Evolutionary conservation across 371 early-diverging fungal species (phyloP).

Genomic region (Mucor circinelloides): DNA sequence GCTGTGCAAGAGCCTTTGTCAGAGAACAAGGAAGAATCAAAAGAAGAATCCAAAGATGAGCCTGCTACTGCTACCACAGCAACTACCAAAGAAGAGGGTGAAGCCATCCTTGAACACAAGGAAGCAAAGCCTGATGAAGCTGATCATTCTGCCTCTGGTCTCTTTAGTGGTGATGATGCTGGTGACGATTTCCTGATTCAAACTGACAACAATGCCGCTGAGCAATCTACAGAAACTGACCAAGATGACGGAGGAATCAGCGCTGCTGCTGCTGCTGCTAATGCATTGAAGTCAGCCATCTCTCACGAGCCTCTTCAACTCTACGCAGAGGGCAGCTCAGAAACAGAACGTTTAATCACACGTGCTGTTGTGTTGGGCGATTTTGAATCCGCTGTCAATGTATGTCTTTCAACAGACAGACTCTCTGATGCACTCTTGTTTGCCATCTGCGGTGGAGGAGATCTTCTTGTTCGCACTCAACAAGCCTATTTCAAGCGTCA

Average conservation of each 20-base stretch:
- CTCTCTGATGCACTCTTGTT: constrained; percentile 92
- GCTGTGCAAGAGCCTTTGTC: not conserved
- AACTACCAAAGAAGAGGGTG: not conserved
- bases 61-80: not conserved
- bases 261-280: constrained; percentile 16
- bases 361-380: constrained; percentile 86
- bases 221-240: constrained; percentile 12
- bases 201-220: not conserved
- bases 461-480: constrained; percentile 80
- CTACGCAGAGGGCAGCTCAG: not conserved
- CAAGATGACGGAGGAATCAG: constrained; percentile 6
- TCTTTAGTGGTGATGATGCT: constrained; percentile 32
- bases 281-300: constrained; percentile 7
- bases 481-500: constrained; percentile 78
- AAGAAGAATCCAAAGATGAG: constrained; percentile 10
- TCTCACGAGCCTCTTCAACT: constrained; percentile 40
- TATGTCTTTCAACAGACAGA: constrained; percentile 82
- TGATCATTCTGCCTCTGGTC: constrained; percentile 28
- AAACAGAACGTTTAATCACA: constrained; percentile 69
- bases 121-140: constrained; percentile 13
- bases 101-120: not conserved
- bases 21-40: not conserved
- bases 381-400: constrained; percentile 86
- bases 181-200: constrained; percentile 36
- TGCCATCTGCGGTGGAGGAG: constrained; percentile 85